These are phyloP conservation scores for Gracilaria domingensis DNA, from an alignment of 23 red algal genomes.

Conservation along the genomic window DNA sequence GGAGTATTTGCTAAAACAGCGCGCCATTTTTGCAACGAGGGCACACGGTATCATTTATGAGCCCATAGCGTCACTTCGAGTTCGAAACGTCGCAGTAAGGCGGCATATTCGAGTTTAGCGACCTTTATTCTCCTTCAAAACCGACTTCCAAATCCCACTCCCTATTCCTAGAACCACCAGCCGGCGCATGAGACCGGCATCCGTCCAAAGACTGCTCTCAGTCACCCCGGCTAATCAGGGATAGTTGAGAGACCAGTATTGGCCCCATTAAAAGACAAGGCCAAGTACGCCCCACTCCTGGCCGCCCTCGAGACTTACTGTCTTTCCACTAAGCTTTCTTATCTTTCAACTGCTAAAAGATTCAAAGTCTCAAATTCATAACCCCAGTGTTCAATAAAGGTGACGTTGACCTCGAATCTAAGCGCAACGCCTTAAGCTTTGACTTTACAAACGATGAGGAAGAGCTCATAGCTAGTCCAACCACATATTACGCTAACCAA, in stretches of 20 bases:
- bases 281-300: not conserved
- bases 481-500: not conserved
- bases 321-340: not conserved
- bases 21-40: too few species aligned
- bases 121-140: too few species aligned
- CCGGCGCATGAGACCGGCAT: too few species aligned
- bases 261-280: not conserved
- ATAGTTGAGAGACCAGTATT: not conserved
- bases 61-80: too few species aligned
- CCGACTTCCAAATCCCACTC: too few species aligned
- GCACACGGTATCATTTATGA: too few species aligned
- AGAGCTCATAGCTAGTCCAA: not conserved
- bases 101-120: too few species aligned
- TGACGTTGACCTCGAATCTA: not conserved
- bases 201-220: too few species aligned
- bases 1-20: too few species aligned
- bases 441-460: not conserved
- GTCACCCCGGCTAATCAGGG: not conserved
- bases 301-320: not conserved
- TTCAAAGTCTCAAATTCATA: not conserved
- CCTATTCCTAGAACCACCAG: too few species aligned
- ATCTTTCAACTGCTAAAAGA: not conserved
- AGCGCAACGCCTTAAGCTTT: not conserved
- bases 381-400: not conserved
- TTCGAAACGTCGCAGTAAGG: too few species aligned